Conservation (phyloP, 2,329 filamentous ascomycete species). For the Lachnellula cervina region DNA sequence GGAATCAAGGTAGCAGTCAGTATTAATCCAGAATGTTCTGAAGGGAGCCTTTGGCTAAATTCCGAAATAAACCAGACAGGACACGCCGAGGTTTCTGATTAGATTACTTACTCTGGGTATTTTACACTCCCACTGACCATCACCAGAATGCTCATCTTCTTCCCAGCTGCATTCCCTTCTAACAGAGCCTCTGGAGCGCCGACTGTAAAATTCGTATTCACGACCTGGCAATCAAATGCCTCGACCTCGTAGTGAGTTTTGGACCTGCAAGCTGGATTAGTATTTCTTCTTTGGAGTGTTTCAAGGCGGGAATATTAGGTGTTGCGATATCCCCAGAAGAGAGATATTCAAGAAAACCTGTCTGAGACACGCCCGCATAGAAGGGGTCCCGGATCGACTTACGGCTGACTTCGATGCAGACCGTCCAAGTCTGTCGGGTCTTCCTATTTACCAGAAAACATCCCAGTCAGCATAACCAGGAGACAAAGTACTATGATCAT, state of each 20-base stretch:
- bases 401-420: constrained; percentile 62
- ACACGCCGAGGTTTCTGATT: constrained; percentile 29
- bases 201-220: constrained; percentile 62
- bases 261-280: constrained; percentile 16
- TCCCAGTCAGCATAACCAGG: not conserved
- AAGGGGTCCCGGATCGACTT: too few relatives aligned
- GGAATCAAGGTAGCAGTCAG: not conserved
- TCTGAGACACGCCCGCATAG: too few relatives aligned
- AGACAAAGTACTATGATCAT: not conserved
- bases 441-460: not conserved
- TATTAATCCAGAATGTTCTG: not conserved
- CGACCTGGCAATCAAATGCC: constrained; percentile 70
- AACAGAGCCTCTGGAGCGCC: constrained; percentile 47
- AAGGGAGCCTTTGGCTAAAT: not conserved
- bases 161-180: constrained; percentile 42
- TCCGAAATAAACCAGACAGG: not conserved
- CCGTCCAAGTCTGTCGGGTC: constrained; percentile 61
- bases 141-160: constrained; percentile 67
- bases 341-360: too few relatives aligned
- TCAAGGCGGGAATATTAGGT: too few relatives aligned
- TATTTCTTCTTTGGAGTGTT: too few relatives aligned
- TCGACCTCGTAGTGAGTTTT: constrained; percentile 66
- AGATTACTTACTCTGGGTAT: constrained; percentile 53
- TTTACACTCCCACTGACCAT: constrained; percentile 68
- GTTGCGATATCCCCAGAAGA: too few relatives aligned